Evolutionary conservation across 2,329 filamentous ascomycete species (phyloP), one percentile per base, ranked within the genome.

Genomic region (Penicillium nordicum): DNA sequence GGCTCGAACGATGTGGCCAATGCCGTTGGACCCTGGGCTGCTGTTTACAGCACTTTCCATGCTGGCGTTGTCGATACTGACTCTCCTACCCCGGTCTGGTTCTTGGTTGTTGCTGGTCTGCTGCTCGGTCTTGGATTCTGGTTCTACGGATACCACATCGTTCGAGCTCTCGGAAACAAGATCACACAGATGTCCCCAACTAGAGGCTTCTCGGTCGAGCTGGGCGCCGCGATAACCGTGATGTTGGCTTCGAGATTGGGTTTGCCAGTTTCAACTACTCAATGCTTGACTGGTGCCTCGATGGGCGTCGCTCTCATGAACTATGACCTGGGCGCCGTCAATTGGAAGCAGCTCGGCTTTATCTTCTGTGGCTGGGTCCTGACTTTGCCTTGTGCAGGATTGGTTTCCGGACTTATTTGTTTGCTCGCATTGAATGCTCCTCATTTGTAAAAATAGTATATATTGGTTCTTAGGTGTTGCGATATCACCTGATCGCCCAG

Each of bases 1-100:
- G 76, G 76, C n/a, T 72, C 73, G 45, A 78, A 78, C 62, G 75
- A 78, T 57, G 73, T 77, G 5, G 71, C 74, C 40, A 78, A 78
- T 57, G 74, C 74, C 0, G 70, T 78, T 25, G 73, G 73, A 0
- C 74, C 75, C n/a, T 77, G 72, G 67, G 69, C 72, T 1, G 70
- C 72, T 1, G 65, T 69, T 1, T 32, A 32, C 30, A 32, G 0
- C 16, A 73, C 72, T 5, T 78, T 62, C 59, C 55, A 63, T 14
- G 67, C 70, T 0, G 74, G 73, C 12, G 45, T 51, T 4, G 67
- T 75, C 18, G 53, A 59, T 6, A 69, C 68, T 6, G 53, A 72
- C 12, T 67, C 70, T 2, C 55, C 64, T 8, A 74, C 72, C 0
- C 76, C 76, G 6, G 57, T 72, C 37, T 78, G 76, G 76, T 72